Evolutionary conservation across 1,284 basidiomycete genomes (phyloP), one percentile per base, ranked within the genome.

Genomic region (Hypsizygus ulmarius): DNA sequence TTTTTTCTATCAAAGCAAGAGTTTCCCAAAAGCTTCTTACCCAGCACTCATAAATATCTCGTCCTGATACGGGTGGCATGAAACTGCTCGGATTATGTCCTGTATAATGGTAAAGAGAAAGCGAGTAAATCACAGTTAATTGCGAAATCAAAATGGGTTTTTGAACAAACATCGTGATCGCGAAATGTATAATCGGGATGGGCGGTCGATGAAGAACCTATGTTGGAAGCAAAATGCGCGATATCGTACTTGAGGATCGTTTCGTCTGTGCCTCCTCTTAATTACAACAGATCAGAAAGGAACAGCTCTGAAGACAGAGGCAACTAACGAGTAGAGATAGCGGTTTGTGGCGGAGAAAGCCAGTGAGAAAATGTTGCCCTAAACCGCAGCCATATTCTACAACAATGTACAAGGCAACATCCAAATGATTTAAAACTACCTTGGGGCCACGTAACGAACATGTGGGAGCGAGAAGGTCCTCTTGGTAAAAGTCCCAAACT

Each of bases 401-500:
- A 11, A 50, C 25, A 19, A 19, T 47, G 25, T 39, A 37, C 41
- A 51, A 28, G 49, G 16, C 33, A 5, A 21, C 25, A 19, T 25
- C 18, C 16, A 39, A 38, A 14, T 30, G 19, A 11, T 43, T 7
- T 21, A 41, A 33, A 8, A 45, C 70, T 56, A 81, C 80, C 50
- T 61, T 64, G 14, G 77, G 81, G 1, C 82, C 85, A 25, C 55
- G 56, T 49, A 80, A 75, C 9, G 68, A 70, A 47, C 63, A 67
- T 14, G 71, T 73, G 4, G 83, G 78, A n/a, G 45, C 53, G 6
- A 56, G 59, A 25, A 83, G 57, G 50, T 83, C 69, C 11, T 85
- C 78, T 55, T 84, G 79, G 55, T 87, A 71, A 52, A 90, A 80
- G 56, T 90, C 84, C 83, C 84, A 87, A 12, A 90, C 63, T 45